These are phyloP conservation scores for Colletotrichum siamense DNA, from an alignment of 2,329 filamentous ascomycete species.

Conservation along the genomic window DNA sequence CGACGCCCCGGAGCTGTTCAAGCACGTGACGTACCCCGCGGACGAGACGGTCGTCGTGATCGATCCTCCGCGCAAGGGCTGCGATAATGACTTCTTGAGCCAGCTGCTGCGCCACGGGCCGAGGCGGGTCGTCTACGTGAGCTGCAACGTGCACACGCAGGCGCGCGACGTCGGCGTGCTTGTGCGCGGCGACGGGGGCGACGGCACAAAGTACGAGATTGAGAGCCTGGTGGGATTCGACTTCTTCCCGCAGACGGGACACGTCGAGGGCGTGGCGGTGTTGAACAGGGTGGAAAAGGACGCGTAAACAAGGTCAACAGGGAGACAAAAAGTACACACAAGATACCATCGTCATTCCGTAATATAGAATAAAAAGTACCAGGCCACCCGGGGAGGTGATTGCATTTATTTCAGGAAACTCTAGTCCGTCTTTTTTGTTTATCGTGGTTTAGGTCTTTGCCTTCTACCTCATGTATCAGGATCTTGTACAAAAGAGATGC, in stretches of 20 bases:
- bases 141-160: slow-evolving; percentile 98
- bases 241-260: slow-evolving; percentile 89
- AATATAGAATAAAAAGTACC: neutral
- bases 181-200: slow-evolving; percentile 65
- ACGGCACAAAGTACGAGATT: slow-evolving; percentile 71
- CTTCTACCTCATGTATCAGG: slow-evolving; percentile 6
- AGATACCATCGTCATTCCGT: slow-evolving; percentile 5
- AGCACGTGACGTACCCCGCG: slow-evolving; percentile 72
- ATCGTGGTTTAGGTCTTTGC: neutral
- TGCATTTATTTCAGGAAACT: neutral
- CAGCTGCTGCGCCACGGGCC: slow-evolving; percentile 84
- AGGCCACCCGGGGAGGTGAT: neutral
- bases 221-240: slow-evolving; percentile 94
- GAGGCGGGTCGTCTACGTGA: slow-evolving; percentile 86
- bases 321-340: neutral
- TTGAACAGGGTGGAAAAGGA: slow-evolving; percentile 59
- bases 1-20: slow-evolving; percentile 85
- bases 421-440: neutral
- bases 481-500: neutral
- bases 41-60: slow-evolving; percentile 92
- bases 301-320: neutral
- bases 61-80: slow-evolving; percentile 96
- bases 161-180: slow-evolving; percentile 90
- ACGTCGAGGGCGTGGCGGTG: slow-evolving; percentile 73
- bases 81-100: slow-evolving; percentile 80